Evolutionary conservation across 371 early-diverging fungal species (phyloP), one percentile per base, ranked within the genome.

Genomic region (Gilbertella persicaria): DNA sequence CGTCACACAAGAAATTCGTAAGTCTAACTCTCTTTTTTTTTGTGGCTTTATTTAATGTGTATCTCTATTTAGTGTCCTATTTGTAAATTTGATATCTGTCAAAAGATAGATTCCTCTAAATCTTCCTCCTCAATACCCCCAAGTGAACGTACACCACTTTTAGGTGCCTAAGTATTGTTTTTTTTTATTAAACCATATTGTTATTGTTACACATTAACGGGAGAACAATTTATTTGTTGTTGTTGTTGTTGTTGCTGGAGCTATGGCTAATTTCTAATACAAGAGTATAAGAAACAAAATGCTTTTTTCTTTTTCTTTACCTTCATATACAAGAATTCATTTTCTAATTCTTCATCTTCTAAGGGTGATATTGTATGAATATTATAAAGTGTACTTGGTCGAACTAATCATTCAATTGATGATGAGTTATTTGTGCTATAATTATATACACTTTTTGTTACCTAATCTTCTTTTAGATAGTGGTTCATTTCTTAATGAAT

Each of bases 1-100:
- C 88, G 2, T 84, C 85, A 5, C 76, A 86, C 53, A 91, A 91
- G 67, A 86, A 84, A 73, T 91, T 88, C 71, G 87, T 84, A 78
- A 69, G 87, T 79, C 0, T 8, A 5, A 9, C 12, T n/a, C 33
- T 35, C 19, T 21, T 37, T 36, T 6, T 16, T 24, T 50, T 37
- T 39, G 39, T 37, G 14, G 20, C 12, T 23, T 35, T 33, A 17
- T 44, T 26, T 44, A 3, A 13, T 6, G 12, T 30, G 8, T 24
- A 21, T 38, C 21, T 52, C 14, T 46, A 17, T 38, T 7, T 55
- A 73, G 73, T 73, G 73, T 59, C 73, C 73, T 33, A 65, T 75
- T 33, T 75, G 75, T 55, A 75, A 75, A 53, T 64, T 64, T 49
- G 75, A 75, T 60, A 69, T 75, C 38, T 75, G 71, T 45, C 69